phyloP scores from a whole-genome alignment of 2,329 filamentous ascomycete species.

The Beauveria sp. region DNA sequence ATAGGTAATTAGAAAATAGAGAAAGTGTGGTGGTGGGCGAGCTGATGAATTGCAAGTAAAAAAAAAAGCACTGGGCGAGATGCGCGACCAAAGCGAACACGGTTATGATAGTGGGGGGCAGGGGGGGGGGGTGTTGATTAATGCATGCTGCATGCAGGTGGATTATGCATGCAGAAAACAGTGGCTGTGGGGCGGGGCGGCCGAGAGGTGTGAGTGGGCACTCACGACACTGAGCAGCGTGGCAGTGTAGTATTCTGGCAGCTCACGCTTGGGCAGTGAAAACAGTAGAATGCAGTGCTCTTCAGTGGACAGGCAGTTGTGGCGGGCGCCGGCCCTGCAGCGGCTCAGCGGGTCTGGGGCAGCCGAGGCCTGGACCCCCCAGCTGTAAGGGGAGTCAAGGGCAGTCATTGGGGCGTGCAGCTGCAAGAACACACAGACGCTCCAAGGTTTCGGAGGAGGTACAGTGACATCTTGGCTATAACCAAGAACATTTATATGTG shows the following conservation, averaged over 20 bases:
- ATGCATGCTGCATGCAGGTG: too few relatives aligned
- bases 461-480: too few relatives aligned
- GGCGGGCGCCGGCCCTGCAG: background rate
- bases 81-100: constrained; percentile 1
- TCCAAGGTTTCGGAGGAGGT: background rate
- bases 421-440: background rate
- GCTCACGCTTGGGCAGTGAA: background rate
- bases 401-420: background rate
- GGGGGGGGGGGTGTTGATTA: background rate
- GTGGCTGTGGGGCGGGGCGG: background rate
- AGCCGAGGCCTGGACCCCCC: constrained; percentile 2
- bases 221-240: background rate
- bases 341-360: background rate
- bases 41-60: background rate
- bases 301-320: background rate
- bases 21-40: background rate
- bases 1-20: background rate
- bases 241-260: background rate
- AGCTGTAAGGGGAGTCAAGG: background rate
- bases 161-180: background rate
- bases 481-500: too few relatives aligned
- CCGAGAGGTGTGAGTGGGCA: background rate
- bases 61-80: background rate
- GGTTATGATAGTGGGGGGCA: background rate
- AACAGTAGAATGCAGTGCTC: background rate